Evolutionary conservation across 495 filamentous ascomycete species (phyloP), one percentile per base, ranked within the genome.

Genomic region (Halenospora varia): DNA sequence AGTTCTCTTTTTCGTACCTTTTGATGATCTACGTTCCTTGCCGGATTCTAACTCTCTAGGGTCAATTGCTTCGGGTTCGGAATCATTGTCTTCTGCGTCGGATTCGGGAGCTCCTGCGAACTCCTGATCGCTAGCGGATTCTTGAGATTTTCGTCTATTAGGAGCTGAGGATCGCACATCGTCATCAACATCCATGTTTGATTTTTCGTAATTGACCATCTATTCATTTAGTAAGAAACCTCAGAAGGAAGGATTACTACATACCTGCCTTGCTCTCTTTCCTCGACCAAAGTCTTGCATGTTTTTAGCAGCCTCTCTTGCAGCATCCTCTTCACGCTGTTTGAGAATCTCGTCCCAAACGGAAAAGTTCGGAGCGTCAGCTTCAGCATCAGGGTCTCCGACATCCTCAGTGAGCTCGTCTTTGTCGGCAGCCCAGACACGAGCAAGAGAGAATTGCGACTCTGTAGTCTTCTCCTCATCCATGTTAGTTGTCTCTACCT

Each of bases 281-380:
- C 95, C 94, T 23, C 93, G 84, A 1, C 95, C 95, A 26, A 96
- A 79, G 8, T 80, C 83, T 65, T 94, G 79, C 25, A 81, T 75
- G 47, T 81, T 79, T 4, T 74, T 76, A 25, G 80, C 80, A 2
- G 81, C 81, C 60, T 95, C 89, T 56, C 77, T 77, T 3, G 79
- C 75, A 0, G 91, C 92, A 29, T 86, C 83, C 48, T 81, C 83
- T 62, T 96, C 90, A 23, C 94, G 88, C 66, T 93, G 79, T 48
- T 83, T 78, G 17, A 98, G 76, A 46, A 98, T 94, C 57, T 85
- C 83, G 23, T 95, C 91, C 94, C 94, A 98, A 1, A 94, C 80
- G 19, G 80, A 81, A n/a, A 76, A 69, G 66, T 84, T 84, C 0
- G 75, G 70, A 1, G 71, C 61, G 0, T 55, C 45, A 2, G 69